phyloP scores from a whole-genome alignment of 192 early-diverging fungal species.

The Dispira parvispora region DNA sequence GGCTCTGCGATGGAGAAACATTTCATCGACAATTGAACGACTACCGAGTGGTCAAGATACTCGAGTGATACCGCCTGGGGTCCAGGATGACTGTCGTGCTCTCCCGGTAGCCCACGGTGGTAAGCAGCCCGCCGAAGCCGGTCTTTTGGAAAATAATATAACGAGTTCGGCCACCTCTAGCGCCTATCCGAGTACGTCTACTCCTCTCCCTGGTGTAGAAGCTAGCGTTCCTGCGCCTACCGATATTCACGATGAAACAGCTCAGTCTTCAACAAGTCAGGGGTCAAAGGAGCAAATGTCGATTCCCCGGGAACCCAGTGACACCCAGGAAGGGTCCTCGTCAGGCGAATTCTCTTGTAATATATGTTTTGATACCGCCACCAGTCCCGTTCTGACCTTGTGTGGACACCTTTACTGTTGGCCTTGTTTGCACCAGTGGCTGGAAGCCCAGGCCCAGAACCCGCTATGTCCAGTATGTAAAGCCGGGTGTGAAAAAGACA shows the following conservation, averaged over 20 bases:
- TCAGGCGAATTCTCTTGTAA: slow-evolving; percentile 8
- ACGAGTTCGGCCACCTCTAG: not conserved
- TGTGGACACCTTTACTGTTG: slow-evolving; percentile 72
- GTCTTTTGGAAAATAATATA: no score
- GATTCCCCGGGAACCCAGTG: slow-evolving; percentile 30
- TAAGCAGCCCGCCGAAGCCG: no score
- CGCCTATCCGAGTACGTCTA: not conserved
- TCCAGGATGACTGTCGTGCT: no score
- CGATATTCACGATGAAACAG: not conserved
- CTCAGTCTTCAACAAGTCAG: not conserved
- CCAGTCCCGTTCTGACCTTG: slow-evolving; percentile 53
- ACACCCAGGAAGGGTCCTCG: not conserved
- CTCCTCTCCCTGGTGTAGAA: not conserved
- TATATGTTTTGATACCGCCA: slow-evolving; percentile 52
- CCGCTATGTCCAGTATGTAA: slow-evolving; percentile 74
- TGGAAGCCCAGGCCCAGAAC: slow-evolving; percentile 45
- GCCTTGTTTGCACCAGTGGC: slow-evolving; percentile 59
- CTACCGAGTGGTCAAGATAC: not conserved
- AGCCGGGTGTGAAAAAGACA: slow-evolving; percentile 65
- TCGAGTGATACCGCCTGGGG: no score
- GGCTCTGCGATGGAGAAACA: not conserved
- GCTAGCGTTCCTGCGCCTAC: not conserved
- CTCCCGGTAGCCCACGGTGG: no score
- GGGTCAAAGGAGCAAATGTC: slow-evolving; percentile 11
- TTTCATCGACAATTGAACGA: not conserved